Percentiles rank a stretch among this genome's conserved stretches.
Evolutionary conservation across 2,329 filamentous ascomycete species (phyloP).

Genomic region (Apiospora sp.): DNA sequence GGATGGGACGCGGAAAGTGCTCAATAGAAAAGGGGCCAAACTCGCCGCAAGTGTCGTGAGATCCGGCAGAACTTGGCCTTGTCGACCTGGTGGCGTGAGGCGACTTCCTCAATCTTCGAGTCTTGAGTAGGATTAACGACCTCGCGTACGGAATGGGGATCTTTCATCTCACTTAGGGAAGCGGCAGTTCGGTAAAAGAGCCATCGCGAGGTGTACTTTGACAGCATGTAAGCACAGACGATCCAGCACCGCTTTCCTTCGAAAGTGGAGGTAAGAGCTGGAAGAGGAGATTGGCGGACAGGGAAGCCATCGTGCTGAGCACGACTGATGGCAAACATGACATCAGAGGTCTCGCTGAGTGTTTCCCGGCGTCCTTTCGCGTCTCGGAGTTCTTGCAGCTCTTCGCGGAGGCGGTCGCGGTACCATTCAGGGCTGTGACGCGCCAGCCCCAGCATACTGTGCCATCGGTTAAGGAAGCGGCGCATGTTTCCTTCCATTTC

Average conservation of each 20-base stretch:
- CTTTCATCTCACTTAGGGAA: constrained; percentile 37
- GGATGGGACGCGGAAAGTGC: too few relatives aligned
- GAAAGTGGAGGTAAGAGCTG: constrained; percentile 34
- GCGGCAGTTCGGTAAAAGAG: constrained; percentile 49
- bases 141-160: constrained; percentile 43
- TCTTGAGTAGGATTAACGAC: constrained; percentile 54
- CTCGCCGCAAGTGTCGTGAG: constrained; percentile 37
- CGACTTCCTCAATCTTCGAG: constrained; percentile 45
- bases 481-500: neutral
- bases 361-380: constrained; percentile 42
- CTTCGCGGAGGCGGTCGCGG: constrained; percentile 47
- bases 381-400: constrained; percentile 45
- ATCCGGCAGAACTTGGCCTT: constrained; percentile 40
- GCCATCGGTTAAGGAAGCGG: constrained; percentile 29
- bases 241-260: neutral
- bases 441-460: constrained; percentile 30
- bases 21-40: constrained; percentile 7
- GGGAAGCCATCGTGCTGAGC: constrained; percentile 48
- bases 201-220: constrained; percentile 53
- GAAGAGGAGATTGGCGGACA: constrained; percentile 38
- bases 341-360: constrained; percentile 54
- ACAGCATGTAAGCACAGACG: constrained; percentile 51
- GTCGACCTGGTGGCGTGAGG: constrained; percentile 48
- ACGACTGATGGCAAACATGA: constrained; percentile 51
- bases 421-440: constrained; percentile 49